These are phyloP conservation scores for Pyrenochaeta sp. DNA, from an alignment of 2,329 filamentous ascomycete species.

Conservation along the genomic window DNA sequence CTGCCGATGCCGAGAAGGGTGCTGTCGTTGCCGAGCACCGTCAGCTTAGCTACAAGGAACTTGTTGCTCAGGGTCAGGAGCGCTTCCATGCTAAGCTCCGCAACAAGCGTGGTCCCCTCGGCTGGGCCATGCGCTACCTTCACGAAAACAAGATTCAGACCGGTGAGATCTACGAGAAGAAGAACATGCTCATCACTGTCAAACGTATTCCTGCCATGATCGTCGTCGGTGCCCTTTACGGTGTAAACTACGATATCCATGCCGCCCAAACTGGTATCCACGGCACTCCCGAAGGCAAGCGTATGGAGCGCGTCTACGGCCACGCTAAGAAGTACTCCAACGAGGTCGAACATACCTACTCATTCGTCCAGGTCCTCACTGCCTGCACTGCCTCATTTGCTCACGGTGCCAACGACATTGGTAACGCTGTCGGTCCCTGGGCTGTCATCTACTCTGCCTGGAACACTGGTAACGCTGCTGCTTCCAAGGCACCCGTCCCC, in stretches of 20 bases:
- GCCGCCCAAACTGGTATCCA: slow-evolving; percentile 73
- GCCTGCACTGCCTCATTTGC: slow-evolving; percentile 1
- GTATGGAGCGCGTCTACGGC: slow-evolving; percentile 74
- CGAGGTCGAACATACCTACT: slow-evolving; percentile 50
- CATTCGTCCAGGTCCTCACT: slow-evolving; percentile 22
- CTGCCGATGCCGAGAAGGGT: slow-evolving; percentile 46
- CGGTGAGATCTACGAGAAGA: slow-evolving; percentile 76
- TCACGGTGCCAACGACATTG: slow-evolving; percentile 67
- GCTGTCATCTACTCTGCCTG: slow-evolving; percentile 49
- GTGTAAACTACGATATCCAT: slow-evolving; percentile 84
- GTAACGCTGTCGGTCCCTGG: slow-evolving; percentile 49
- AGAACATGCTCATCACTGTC: slow-evolving; percentile 71
- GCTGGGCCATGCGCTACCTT: slow-evolving; percentile 82
- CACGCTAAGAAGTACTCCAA: slow-evolving; percentile 49
- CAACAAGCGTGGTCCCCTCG: slow-evolving; percentile 72
- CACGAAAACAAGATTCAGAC: slow-evolving; percentile 76
- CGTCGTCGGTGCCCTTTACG: slow-evolving; percentile 72
- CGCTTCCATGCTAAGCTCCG: slow-evolving; percentile 71
- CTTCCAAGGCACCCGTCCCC: slow-evolving; percentile 71
- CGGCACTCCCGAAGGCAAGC: slow-evolving; percentile 76
- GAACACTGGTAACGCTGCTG: slow-evolving; percentile 68
- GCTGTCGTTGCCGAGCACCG: slow-evolving; percentile 54
- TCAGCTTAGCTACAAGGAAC: slow-evolving; percentile 68
- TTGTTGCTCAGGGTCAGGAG: slow-evolving; percentile 65
- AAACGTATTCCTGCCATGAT: slow-evolving; percentile 76